Conservation (phyloP, 805 yeast species). For the Candida pini region DNA sequence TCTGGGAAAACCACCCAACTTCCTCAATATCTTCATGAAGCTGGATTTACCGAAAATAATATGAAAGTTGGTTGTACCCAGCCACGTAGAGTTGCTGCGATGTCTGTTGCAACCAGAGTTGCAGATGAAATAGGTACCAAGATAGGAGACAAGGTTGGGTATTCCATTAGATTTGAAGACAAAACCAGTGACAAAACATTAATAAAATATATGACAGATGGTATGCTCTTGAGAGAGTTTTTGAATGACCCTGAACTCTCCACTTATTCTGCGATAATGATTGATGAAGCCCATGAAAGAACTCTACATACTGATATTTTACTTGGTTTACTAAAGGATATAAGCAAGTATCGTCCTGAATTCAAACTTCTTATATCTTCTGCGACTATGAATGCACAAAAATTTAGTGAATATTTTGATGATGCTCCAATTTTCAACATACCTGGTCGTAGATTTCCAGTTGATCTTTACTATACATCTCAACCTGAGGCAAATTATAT, state of each 20-base stretch:
- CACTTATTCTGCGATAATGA: slow-evolving; percentile 75
- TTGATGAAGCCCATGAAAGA: slow-evolving; percentile 97
- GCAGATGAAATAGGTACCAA: slow-evolving; percentile 79
- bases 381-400: slow-evolving; percentile 89
- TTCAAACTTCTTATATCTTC: slow-evolving; percentile 78
- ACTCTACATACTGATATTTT: slow-evolving; percentile 86
- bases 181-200: slow-evolving; percentile 56
- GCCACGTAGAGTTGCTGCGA: slow-evolving; percentile 94
- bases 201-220: slow-evolving; percentile 92
- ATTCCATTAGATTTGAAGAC: slow-evolving; percentile 84
- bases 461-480: slow-evolving; percentile 73
- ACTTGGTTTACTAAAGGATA: slow-evolving; percentile 73
- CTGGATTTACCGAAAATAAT: slow-evolving; percentile 59
- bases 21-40: slow-evolving; percentile 82
- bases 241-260: slow-evolving; percentile 66
- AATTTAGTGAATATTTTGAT: slow-evolving; percentile 75
- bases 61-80: slow-evolving; percentile 80
- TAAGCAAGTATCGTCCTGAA: slow-evolving; percentile 57
- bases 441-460: slow-evolving; percentile 94
- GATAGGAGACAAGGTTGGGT: slow-evolving; percentile 90
- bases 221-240: slow-evolving; percentile 86
- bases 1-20: slow-evolving; percentile 94
- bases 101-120: slow-evolving; percentile 83
- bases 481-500: slow-evolving; percentile 89
- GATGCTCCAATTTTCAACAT: slow-evolving; percentile 82